Evolutionary conservation across 1,139 yeast genomes (phyloP).

Genomic region (Tardiomyces blankii): DNA sequence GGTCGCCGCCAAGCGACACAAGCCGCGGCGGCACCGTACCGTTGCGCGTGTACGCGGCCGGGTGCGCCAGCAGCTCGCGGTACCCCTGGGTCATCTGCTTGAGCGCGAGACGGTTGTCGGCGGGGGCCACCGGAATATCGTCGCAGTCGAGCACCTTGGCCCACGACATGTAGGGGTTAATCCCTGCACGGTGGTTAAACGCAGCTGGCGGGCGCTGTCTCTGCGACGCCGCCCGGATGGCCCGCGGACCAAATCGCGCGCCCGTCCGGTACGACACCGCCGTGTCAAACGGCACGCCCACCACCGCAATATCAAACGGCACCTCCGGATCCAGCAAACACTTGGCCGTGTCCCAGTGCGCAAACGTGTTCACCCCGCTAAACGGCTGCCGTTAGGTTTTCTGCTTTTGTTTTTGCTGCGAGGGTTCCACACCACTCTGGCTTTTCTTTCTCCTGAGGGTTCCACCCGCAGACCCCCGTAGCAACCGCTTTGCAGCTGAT

Average conservation of each 20-base stretch:
- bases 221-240: slow-evolving; percentile 62
- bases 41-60: slow-evolving; percentile 10
- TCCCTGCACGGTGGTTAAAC: slow-evolving; percentile 54
- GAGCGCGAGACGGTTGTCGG: slow-evolving; percentile 61
- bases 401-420: no score
- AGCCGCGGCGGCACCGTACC: slow-evolving; percentile 37
- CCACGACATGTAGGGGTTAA: slow-evolving; percentile 57
- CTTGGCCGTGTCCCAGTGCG: slow-evolving; percentile 49
- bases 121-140: slow-evolving; percentile 71
- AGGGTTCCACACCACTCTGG: no score
- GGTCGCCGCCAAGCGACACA: slow-evolving; percentile 71
- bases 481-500: no score
- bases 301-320: slow-evolving; percentile 50
- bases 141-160: slow-evolving; percentile 66
- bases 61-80: slow-evolving; percentile 39
- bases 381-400: slow-evolving; percentile 6
- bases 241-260: slow-evolving; percentile 73
- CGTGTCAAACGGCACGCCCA: slow-evolving; percentile 74
- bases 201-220: slow-evolving; percentile 59
- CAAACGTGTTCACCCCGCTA: slow-evolving; percentile 58
- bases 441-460: no score
- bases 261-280: slow-evolving; percentile 67
- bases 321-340: slow-evolving; percentile 42
- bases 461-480: no score
- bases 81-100: slow-evolving; percentile 60